These are phyloP conservation scores for Exophiala viscosa DNA, from an alignment of 2,329 filamentous ascomycete species.

Conservation along the genomic window DNA sequence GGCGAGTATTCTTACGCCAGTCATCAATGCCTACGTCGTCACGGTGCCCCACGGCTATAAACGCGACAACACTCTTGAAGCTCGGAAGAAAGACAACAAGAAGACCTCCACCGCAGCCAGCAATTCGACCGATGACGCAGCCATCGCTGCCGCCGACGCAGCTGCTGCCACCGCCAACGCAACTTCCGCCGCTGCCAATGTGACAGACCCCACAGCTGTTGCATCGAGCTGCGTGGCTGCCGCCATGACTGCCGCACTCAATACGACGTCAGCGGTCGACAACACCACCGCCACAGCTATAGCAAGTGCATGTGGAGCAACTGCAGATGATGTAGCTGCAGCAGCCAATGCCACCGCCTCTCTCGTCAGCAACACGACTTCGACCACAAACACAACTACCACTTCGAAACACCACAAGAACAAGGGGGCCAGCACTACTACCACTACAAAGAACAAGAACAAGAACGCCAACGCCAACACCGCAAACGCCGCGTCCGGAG, in stretches of 20 bases:
- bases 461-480: not conserved
- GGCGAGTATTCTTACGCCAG: constrained; percentile 3
- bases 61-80: not conserved
- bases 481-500: not conserved
- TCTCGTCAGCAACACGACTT: not conserved
- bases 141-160: not conserved
- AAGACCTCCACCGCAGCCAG: not conserved
- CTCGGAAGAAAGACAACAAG: constrained; percentile 1
- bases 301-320: constrained; percentile 5
- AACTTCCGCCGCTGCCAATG: constrained; percentile 7
- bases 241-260: not conserved
- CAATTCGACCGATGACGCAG: constrained; percentile 3
- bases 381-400: constrained; percentile 1
- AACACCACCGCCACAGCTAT: constrained; percentile 5
- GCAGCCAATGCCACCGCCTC: not conserved
- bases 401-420: not conserved
- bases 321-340: constrained; percentile 3
- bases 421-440: not conserved
- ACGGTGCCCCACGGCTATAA: constrained; percentile 1
- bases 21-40: constrained; percentile 11
- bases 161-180: constrained; percentile 4
- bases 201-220: constrained; percentile 3
- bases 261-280: not conserved
- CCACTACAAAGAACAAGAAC: constrained; percentile 1
- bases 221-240: not conserved